phyloP scores from a whole-genome alignment of 306 rosid genomes.

The Hylodesmum podocarpum region DNA sequence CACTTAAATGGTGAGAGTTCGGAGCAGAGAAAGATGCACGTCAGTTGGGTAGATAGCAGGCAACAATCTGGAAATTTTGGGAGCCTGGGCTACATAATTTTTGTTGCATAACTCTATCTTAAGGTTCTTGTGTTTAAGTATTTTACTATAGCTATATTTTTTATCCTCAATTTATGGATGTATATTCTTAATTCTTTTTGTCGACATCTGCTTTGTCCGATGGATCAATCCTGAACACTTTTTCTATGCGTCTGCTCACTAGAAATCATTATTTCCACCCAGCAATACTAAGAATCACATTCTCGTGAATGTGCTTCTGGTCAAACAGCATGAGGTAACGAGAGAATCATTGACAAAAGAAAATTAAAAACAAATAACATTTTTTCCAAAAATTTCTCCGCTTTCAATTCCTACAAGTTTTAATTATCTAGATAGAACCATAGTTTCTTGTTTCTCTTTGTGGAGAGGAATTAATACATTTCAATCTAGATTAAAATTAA shows the following conservation, averaged over 20 bases:
- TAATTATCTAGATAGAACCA: not conserved
- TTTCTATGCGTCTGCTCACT: slow-evolving; percentile 4
- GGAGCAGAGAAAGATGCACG: slow-evolving; percentile 11
- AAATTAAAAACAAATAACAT: too few species aligned
- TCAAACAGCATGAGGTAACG: slow-evolving; percentile 16
- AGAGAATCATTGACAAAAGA: not conserved
- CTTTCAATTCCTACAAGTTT: not conserved
- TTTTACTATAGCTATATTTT: slow-evolving; percentile 11
- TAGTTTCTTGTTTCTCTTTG: not conserved
- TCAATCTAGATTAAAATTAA: slow-evolving; percentile 12
- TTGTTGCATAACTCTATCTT: slow-evolving; percentile 6
- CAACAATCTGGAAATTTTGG: slow-evolving; percentile 25
- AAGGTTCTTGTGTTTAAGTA: slow-evolving; percentile 13
- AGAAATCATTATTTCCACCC: slow-evolving; percentile 9
- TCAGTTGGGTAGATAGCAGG: slow-evolving; percentile 5
- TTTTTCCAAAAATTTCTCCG: not conserved
- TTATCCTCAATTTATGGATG: slow-evolving; percentile 18
- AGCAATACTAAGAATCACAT: slow-evolving; percentile 10
- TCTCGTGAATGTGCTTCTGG: slow-evolving; percentile 23
- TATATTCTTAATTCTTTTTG: slow-evolving; percentile 34
- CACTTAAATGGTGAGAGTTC: not conserved
- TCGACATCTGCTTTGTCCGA: slow-evolving; percentile 1
- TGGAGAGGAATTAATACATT: not conserved
- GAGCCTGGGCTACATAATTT: not conserved
- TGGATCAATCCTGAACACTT: slow-evolving; percentile 20